These are phyloP conservation scores for Panicum miliaceum DNA, from an alignment of 176 grass and related monocot species.

Conservation along the genomic window DNA sequence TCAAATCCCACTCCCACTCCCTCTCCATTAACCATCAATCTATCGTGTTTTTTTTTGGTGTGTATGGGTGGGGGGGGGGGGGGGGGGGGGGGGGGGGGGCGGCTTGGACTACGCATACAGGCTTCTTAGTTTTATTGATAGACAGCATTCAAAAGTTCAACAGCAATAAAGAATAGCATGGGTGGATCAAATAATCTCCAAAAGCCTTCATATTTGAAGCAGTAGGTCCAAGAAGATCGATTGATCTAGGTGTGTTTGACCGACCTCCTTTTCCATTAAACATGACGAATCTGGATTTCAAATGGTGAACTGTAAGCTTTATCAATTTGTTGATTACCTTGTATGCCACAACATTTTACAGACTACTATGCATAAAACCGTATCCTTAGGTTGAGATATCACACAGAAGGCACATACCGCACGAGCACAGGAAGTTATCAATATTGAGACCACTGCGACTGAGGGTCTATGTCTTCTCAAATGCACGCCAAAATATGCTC, in stretches of 20 bases:
- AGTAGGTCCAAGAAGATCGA: background rate
- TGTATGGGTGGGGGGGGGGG: too few species aligned
- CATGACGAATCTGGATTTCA: background rate
- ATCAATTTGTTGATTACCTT: background rate
- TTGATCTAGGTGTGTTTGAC: background rate
- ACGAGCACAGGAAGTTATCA: background rate
- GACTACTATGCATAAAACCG: background rate
- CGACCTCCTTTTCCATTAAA: background rate
- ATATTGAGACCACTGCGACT: background rate
- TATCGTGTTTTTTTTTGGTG: background rate
- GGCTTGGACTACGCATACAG: background rate
- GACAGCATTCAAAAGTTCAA: background rate
- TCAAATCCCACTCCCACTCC: background rate
- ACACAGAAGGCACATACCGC: background rate
- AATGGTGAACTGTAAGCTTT: background rate
- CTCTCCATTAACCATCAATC: background rate
- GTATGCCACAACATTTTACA: slow-evolving; percentile 1
- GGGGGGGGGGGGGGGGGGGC: too few species aligned
- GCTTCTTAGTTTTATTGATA: background rate
- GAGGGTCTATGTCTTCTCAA: background rate
- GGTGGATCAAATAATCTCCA: background rate
- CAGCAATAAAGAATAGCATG: background rate
- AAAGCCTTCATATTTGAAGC: background rate
- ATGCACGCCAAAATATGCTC: background rate
- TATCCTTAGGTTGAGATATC: background rate